phyloP scores from a whole-genome alignment of 2,329 filamentous ascomycete species.

The Albophoma yamanashiensis region DNA sequence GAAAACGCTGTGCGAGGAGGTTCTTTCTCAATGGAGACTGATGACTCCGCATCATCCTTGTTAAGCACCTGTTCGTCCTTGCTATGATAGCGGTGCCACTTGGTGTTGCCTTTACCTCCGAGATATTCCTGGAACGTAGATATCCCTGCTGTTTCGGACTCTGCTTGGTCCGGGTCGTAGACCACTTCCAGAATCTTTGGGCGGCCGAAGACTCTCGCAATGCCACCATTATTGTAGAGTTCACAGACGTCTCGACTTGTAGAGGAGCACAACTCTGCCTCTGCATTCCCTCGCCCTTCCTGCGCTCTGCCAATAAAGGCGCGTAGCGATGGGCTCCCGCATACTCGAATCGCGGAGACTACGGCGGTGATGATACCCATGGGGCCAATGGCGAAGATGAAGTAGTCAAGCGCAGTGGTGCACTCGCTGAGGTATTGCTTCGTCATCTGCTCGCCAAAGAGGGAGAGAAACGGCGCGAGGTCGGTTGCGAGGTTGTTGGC shows the following conservation, averaged over 20 bases:
- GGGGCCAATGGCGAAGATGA: constrained; percentile 23
- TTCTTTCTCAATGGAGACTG: background rate
- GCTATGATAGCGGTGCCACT: background rate
- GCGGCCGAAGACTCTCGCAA: constrained; percentile 20
- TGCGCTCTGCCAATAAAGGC: constrained; percentile 27
- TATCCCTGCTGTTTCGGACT: background rate
- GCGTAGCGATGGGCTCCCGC: constrained; percentile 16
- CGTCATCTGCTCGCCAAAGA: constrained; percentile 25
- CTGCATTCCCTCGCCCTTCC: constrained; percentile 19
- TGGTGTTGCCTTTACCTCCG: background rate
- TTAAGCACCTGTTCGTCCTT: background rate
- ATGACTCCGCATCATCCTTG: background rate
- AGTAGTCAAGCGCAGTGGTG: constrained; percentile 14
- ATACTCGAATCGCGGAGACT: constrained; percentile 19
- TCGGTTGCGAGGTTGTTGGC: constrained; percentile 23
- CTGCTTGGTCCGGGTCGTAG: background rate
- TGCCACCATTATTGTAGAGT: constrained; percentile 20
- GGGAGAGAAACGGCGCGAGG: constrained; percentile 19
- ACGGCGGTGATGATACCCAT: constrained; percentile 29
- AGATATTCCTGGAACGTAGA: background rate
- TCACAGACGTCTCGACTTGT: constrained; percentile 28
- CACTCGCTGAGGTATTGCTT: constrained; percentile 26
- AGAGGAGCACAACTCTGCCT: constrained; percentile 29
- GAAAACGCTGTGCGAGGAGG: background rate
- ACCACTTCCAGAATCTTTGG: constrained; percentile 22